A percentile compares a stretch with the other conserved stretches of the same genome.
These are phyloP conservation scores for Boletus sp. DNA, from an alignment of 768 basidiomycete species.

Conservation along the genomic window DNA sequence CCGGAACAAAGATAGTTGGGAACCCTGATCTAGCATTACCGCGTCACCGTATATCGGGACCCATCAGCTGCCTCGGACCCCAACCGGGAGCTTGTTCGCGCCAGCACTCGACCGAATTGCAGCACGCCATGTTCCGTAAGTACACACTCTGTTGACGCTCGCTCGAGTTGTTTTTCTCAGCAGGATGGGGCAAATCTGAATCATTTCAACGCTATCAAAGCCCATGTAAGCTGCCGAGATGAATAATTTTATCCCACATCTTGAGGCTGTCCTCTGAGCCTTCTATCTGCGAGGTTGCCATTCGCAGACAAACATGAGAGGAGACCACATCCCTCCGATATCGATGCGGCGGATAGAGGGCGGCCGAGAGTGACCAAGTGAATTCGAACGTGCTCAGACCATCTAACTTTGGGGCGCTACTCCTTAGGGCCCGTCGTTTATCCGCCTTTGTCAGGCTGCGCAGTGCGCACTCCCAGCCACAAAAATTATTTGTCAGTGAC, in stretches of 20 bases:
- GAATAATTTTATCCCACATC: constrained; percentile 8
- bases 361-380: constrained; percentile 7
- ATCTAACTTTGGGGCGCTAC: constrained; percentile 4
- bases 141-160: not conserved
- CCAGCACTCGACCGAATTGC: constrained; percentile 4
- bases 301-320: constrained; percentile 2
- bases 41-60: constrained; percentile 20
- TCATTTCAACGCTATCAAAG: not conserved
- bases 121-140: constrained; percentile 1
- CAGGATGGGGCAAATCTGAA: constrained; percentile 4
- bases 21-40: constrained; percentile 20
- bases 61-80: constrained; percentile 16
- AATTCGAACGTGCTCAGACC: constrained; percentile 4
- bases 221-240: constrained; percentile 7
- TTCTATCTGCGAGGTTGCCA: constrained; percentile 6
- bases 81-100: constrained; percentile 10
- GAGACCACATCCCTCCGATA: constrained; percentile 6
- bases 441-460: not conserved
- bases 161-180: not conserved
- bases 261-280: not conserved
- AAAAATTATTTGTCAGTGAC: not conserved
- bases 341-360: constrained; percentile 7
- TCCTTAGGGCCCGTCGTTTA: not conserved
- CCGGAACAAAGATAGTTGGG: constrained; percentile 26
- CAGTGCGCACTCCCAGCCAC: not conserved